Conservation (phyloP, 1,139 yeast species). For the Blastobotrys capitulatus region DNA sequence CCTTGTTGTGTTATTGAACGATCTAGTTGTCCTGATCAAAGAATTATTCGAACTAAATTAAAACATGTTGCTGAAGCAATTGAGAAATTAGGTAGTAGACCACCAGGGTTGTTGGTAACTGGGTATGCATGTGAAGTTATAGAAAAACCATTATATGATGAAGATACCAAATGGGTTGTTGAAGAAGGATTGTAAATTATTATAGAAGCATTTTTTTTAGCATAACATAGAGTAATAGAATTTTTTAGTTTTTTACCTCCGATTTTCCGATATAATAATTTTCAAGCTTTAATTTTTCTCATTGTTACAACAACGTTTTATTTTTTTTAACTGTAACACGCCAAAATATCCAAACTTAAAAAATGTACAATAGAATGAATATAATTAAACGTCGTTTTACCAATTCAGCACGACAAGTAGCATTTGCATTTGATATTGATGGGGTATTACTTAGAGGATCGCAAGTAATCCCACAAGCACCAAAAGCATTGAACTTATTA, state of each 20-base stretch:
- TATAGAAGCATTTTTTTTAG: no score
- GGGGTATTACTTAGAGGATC: slow-evolving; percentile 87
- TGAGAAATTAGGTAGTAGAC: slow-evolving; percentile 79
- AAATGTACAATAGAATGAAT: no score
- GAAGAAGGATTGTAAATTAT: slow-evolving; percentile 49
- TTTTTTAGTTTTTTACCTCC: no score
- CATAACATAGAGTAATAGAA: no score
- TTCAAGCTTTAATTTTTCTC: no score
- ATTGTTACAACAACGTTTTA: no score
- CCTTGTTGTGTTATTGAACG: slow-evolving; percentile 88
- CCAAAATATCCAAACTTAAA: no score
- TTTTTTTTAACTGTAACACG: no score
- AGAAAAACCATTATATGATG: slow-evolving; percentile 24
- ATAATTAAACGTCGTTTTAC: neutral
- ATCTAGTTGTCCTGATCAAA: slow-evolving; percentile 90
- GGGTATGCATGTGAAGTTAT: slow-evolving; percentile 72
- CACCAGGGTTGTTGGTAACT: slow-evolving; percentile 85
- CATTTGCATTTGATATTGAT: slow-evolving; percentile 53
- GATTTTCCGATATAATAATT: no score
- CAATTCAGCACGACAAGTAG: slow-evolving; percentile 13
- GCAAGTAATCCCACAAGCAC: slow-evolving; percentile 62
- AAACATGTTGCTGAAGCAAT: slow-evolving; percentile 65
- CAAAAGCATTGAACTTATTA: slow-evolving; percentile 54
- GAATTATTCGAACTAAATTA: slow-evolving; percentile 72
- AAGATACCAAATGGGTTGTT: slow-evolving; percentile 42